Base-by-base conservation (phyloP, 2,329 filamentous ascomycete species). In the Huntiella omanensis region DNA sequence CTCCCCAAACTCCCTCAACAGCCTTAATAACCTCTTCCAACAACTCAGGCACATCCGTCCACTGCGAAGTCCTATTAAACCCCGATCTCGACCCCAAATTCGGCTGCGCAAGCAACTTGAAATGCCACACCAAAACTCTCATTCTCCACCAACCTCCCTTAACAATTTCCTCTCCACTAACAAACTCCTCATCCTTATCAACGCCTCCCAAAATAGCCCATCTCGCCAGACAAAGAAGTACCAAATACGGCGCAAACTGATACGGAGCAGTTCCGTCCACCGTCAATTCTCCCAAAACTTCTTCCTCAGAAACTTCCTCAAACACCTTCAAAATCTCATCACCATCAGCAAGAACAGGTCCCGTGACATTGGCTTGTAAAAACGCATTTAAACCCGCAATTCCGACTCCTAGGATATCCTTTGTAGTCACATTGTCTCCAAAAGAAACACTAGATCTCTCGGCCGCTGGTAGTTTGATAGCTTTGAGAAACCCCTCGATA, bases 231-330 rank as follows among this genome's bases (percentile, higher is more conserved):
- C 77, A 79, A 51, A 96, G 82, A 1, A 96, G 69, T 57, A 95
- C 85, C 11, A 94, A 69, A 52, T 82, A 73, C 1, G 87, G 85
- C 15, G 86, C 86, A 49, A 93, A 70, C 41, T 79, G 75, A 60
- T 96, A 98, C 0, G 83, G 80, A 0, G 83, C 80, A 40, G 92
- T 80, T 8, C 91, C 91, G 59, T 98, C 91, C 1, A 85, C 69
- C 17, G 79, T 75, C 6, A 96, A 68, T 12, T 73, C 73, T 2
- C 63, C 62, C 28, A 12, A n/a, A 11, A 43, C 11, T 5, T 16
- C 4, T 8, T 13, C 16, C n/a, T 13, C n/a, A 4, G 39, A 22
- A 33, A 47, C 16, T 8, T 19, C 28, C 15, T 5, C 12, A 34
- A 43, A 43, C n/a, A 93, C 65, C 44, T 86, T 13, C 68, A 61